Conservation (phyloP, 1,139 yeast genomes). For the Suhomyces bribrorum region DNA sequence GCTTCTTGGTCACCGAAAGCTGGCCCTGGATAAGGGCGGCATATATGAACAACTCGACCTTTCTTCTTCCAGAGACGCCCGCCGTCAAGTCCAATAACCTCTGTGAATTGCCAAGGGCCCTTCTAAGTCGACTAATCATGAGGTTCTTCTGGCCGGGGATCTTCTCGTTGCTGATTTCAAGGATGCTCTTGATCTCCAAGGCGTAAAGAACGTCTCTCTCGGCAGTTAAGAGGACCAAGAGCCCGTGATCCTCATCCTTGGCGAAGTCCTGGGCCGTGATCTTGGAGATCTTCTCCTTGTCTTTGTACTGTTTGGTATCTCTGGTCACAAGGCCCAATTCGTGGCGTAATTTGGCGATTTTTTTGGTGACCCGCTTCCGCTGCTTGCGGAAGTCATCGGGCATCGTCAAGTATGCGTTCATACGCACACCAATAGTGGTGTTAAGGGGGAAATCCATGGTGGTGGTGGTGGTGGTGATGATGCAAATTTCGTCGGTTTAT, state of each 20-base stretch:
- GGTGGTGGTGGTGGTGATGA: slow-evolving; percentile 1
- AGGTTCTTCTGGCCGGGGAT: slow-evolving; percentile 50
- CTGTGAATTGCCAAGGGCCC: slow-evolving; percentile 50
- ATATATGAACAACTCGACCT: slow-evolving; percentile 62
- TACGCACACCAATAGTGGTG: slow-evolving; percentile 49
- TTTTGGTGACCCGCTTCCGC: slow-evolving; percentile 47
- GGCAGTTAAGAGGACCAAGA: slow-evolving; percentile 52
- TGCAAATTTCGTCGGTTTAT: neutral
- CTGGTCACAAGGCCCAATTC: slow-evolving; percentile 56
- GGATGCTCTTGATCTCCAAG: slow-evolving; percentile 57
- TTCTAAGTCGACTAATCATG: slow-evolving; percentile 67
- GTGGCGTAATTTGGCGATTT: slow-evolving; percentile 57
- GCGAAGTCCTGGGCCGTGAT: slow-evolving; percentile 50
- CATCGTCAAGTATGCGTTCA: slow-evolving; percentile 50
- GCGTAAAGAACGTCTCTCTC: slow-evolving; percentile 74
- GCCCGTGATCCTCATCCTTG: slow-evolving; percentile 47
- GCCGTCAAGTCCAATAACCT: slow-evolving; percentile 46
- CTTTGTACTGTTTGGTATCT: slow-evolving; percentile 56
- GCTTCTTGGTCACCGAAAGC: slow-evolving; percentile 55
- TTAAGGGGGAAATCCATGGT: slow-evolving; percentile 39
- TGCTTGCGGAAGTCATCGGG: slow-evolving; percentile 54
- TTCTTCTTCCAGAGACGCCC: slow-evolving; percentile 30
- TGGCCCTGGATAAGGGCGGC: slow-evolving; percentile 63
- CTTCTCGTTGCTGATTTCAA: slow-evolving; percentile 53
- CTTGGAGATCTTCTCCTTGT: slow-evolving; percentile 44